Conservation (phyloP, 129 eudicot species). For the Chrysanthemum seticuspe region DNA sequence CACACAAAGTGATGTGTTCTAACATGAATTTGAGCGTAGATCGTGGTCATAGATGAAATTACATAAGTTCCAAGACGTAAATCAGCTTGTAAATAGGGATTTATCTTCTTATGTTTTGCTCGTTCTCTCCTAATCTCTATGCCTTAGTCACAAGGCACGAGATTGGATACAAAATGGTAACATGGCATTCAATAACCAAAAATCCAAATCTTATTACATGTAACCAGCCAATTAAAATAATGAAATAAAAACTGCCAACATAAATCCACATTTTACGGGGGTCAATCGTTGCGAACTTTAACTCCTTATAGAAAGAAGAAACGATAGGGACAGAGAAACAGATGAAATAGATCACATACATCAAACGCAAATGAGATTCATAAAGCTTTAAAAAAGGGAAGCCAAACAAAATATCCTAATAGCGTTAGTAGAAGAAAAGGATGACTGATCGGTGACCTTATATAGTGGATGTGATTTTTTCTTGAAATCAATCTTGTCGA, state of each 20-base stretch:
- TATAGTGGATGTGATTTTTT: slow-evolving; percentile 55
- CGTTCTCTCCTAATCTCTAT: too few relatives aligned
- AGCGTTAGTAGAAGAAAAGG: slow-evolving; percentile 13
- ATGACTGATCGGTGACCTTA: background rate
- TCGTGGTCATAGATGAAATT: too few relatives aligned
- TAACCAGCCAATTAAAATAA: background rate
- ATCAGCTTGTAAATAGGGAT: too few relatives aligned
- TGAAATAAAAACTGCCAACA: slow-evolving; percentile 11
- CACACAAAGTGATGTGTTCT: too few relatives aligned
- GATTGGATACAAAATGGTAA: too few relatives aligned
- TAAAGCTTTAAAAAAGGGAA: background rate
- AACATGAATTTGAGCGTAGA: too few relatives aligned
- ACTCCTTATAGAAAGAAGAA: slow-evolving; percentile 17
- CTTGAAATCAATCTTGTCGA: slow-evolving; percentile 96
- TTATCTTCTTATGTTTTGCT: too few relatives aligned
- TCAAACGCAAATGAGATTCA: background rate
- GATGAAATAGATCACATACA: slow-evolving; percentile 25
- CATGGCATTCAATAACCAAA: background rate
- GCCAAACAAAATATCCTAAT: slow-evolving; percentile 18
- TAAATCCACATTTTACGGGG: slow-evolving; percentile 3
- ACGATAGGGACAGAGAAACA: background rate
- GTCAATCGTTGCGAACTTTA: slow-evolving; percentile 15
- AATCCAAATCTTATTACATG: slow-evolving; percentile 21
- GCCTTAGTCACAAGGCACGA: too few relatives aligned
- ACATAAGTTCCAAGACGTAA: too few relatives aligned